Conservation (phyloP, 1,139 yeast species). For the Sugiyamaella paludigena region DNA sequence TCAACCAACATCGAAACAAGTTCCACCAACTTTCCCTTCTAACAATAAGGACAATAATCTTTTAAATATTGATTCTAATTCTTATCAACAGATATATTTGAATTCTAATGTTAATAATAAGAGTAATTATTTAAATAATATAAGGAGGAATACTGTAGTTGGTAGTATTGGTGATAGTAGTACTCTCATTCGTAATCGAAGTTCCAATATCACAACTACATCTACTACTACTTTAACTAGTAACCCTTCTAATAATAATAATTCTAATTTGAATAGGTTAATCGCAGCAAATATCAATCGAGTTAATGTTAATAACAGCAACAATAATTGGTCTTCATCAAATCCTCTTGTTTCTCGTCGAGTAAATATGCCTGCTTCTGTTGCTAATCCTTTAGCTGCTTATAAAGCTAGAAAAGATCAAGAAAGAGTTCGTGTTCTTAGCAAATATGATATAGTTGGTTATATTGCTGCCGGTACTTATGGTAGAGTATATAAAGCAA, state of each 20-base stretch:
- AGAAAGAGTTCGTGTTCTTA: constrained; percentile 66
- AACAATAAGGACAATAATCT: background rate
- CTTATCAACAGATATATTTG: too few relatives aligned
- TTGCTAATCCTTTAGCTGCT: constrained; percentile 37
- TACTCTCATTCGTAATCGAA: background rate
- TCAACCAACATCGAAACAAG: too few relatives aligned
- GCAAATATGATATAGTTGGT: constrained; percentile 83
- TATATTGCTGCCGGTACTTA: constrained; percentile 98
- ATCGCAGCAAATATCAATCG: background rate
- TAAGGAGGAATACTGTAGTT: too few relatives aligned
- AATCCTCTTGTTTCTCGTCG: background rate
- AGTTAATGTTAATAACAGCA: constrained; percentile 22
- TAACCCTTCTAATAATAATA: too few relatives aligned
- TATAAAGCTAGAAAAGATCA: constrained; percentile 59
- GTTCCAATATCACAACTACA: too few relatives aligned
- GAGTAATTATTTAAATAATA: too few relatives aligned
- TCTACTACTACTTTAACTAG: too few relatives aligned
- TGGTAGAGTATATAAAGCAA: constrained; percentile 93
- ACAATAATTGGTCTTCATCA: too few relatives aligned
- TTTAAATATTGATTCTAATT: background rate
- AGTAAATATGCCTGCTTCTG: constrained; percentile 24
- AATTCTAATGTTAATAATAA: constrained; percentile 1
- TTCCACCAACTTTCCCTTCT: too few relatives aligned
- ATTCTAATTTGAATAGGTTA: too few relatives aligned
- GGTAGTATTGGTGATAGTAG: background rate